Evolutionary conservation across 2,329 filamentous ascomycete species (phyloP).

Genomic region (Beauveria australis): DNA sequence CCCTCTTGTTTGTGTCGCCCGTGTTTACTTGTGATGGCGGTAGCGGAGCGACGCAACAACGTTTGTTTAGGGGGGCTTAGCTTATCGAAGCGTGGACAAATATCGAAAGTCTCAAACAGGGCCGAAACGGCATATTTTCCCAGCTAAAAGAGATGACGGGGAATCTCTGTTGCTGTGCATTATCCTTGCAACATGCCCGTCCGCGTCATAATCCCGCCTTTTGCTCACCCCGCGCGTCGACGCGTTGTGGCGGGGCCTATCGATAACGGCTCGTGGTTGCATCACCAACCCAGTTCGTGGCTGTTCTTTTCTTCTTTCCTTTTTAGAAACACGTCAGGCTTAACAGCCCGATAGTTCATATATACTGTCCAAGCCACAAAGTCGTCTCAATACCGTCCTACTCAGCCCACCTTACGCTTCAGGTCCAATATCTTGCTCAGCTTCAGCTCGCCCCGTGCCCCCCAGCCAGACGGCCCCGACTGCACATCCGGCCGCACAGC

Average conservation of each 20-base stretch:
- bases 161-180: neutral
- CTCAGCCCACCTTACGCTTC: constrained; percentile 29
- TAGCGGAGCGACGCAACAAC: neutral
- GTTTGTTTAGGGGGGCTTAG: neutral
- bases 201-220: neutral
- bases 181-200: neutral
- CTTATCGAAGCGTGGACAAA: neutral
- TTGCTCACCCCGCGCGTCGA: constrained; percentile 8
- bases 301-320: neutral
- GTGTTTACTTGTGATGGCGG: constrained; percentile 2
- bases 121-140: neutral
- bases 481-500: constrained; percentile 69
- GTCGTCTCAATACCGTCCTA: neutral
- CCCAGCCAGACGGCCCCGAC: constrained; percentile 69
- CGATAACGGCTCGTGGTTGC: neutral
- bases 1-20: neutral
- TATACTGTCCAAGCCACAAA: neutral
- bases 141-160: neutral
- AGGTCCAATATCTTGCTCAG: constrained; percentile 58
- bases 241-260: constrained; percentile 12
- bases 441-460: constrained; percentile 64
- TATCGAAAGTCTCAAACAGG: neutral
- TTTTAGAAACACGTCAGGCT: neutral
- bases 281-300: neutral
- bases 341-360: neutral